Evolutionary conservation across 345 rosid genomes (phyloP).

Genomic region (Eucalyptus polyanthemos): DNA sequence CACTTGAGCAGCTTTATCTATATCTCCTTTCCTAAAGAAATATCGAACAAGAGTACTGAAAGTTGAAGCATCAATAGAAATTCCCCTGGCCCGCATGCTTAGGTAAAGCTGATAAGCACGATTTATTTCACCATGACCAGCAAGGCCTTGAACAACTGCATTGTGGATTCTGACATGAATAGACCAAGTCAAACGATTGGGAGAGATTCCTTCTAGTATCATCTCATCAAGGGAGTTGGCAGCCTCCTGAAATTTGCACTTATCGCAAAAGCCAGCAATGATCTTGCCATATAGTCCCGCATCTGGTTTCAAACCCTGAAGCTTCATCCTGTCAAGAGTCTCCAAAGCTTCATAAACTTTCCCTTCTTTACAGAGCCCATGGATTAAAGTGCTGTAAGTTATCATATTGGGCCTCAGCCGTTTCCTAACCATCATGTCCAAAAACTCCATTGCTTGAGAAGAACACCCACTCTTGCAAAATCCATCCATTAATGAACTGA

Average conservation of each 20-base stretch:
- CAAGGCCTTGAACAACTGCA: slow-evolving; percentile 52
- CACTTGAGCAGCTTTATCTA: slow-evolving; percentile 41
- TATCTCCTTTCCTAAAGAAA: slow-evolving; percentile 48
- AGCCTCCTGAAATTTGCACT: slow-evolving; percentile 54
- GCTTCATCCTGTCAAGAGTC: slow-evolving; percentile 73
- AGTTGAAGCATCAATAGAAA: slow-evolving; percentile 39
- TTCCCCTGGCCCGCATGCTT: slow-evolving; percentile 56
- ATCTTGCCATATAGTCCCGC: slow-evolving; percentile 77
- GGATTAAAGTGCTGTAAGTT: slow-evolving; percentile 52
- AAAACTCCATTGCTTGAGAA: slow-evolving; percentile 46
- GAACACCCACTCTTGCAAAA: slow-evolving; percentile 60
- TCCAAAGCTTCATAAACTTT: slow-evolving; percentile 60
- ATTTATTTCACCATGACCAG: slow-evolving; percentile 14
- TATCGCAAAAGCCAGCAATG: slow-evolving; percentile 43
- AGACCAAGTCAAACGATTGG: slow-evolving; percentile 67
- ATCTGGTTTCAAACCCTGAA: slow-evolving; percentile 84
- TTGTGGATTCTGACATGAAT: slow-evolving; percentile 59
- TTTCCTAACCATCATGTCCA: slow-evolving; percentile 56
- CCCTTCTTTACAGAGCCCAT: slow-evolving; percentile 71
- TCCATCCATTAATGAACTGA: slow-evolving; percentile 75
- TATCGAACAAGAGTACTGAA: slow-evolving; percentile 28
- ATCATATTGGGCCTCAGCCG: slow-evolving; percentile 50
- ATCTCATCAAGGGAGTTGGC: slow-evolving; percentile 91
- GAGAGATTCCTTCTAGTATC: slow-evolving; percentile 48
- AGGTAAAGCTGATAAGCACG: slow-evolving; percentile 54